Percentiles rank a stretch among this genome's conserved stretches.
These are phyloP conservation scores for Pythium folliculosum DNA, from an alignment of 352 stramenopile genomes.

Conservation along the genomic window DNA sequence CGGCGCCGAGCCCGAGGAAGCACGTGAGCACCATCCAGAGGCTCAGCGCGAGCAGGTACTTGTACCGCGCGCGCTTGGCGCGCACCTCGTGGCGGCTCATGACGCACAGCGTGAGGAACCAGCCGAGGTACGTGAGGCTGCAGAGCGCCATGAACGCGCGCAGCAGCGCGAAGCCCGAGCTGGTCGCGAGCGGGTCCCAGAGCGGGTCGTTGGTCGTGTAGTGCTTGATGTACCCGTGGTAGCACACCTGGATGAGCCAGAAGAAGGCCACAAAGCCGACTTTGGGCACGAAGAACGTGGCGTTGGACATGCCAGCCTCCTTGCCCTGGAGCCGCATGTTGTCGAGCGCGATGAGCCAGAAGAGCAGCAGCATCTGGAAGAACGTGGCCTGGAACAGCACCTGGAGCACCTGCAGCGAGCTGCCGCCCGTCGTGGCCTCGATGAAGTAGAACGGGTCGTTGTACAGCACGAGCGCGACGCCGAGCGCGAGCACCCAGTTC, in stretches of 20 bases:
- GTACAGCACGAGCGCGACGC: conserved; percentile 49
- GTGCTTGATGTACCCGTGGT: conserved; percentile 67
- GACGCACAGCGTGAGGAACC: conserved; percentile 41
- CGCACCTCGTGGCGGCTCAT: conserved; percentile 49
- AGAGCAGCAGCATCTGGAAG: conserved; percentile 60
- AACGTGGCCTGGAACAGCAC: conserved; percentile 61
- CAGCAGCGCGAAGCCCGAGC: conserved; percentile 42
- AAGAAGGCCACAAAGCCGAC: conserved; percentile 51
- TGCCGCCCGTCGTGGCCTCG: conserved; percentile 50
- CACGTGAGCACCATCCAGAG: conserved; percentile 51
- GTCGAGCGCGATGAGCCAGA: conserved; percentile 58
- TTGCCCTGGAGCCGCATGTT: conserved; percentile 57
- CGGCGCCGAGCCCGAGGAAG: conserved; percentile 44
- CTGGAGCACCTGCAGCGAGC: conserved; percentile 48
- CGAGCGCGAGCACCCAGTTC: conserved; percentile 50
- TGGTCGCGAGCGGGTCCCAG: conserved; percentile 45
- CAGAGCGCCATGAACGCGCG: conserved; percentile 40
- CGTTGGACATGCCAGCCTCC: conserved; percentile 51
- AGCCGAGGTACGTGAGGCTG: conserved; percentile 53
- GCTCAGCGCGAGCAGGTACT: conserved; percentile 49
- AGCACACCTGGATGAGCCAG: conserved; percentile 53
- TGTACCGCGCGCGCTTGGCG: conserved; percentile 45
- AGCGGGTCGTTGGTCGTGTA: conserved; percentile 56
- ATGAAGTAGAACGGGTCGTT: conserved; percentile 64
- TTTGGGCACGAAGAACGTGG: conserved; percentile 57